Base-by-base conservation (phyloP, 2,329 filamentous ascomycete genomes). In the Fusarium pseudoanthophilum region DNA sequence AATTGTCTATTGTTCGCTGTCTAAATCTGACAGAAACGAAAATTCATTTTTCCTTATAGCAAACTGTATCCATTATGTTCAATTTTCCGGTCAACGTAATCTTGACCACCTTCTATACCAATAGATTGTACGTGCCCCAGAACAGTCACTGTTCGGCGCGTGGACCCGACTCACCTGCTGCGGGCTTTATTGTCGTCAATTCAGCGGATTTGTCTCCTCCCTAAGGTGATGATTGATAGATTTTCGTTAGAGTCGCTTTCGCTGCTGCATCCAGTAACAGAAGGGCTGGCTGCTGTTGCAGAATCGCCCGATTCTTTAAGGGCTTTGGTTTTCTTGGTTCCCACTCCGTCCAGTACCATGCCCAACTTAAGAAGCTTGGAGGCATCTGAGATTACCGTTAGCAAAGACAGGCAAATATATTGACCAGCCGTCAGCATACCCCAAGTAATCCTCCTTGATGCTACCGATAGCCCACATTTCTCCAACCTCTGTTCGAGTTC, bases 381-480 rank as follows among this genome's bases (percentile, higher is more conserved):
- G 75, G 58, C 79, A 81, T 51, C 79, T 81, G 52, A 40, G 30
- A 52, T 46, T 5, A 37, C 40, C 11, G 59, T 78, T 61, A 78
- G 71, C 59, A 69, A 60, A 14, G 45, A 28, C 28, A 30, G 26
- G 46, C 26, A 56, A 46, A 34, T 20, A 30, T 32, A n/a, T 49
- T 37, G 28, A n/a, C 21, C 30, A 26, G 60, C 28, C 40, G 11
- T 60, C 15, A 52, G 58, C 79, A 51, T 86, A 92, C 91, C 91
- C 91, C 45, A 92, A 86, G 79, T 91, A 92, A 79, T 92, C 91
- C 80, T 92, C 95, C 84, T 97, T 97, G 85, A 99, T 98, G 76
- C 94, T 98, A 69, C 95, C 96, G 82, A 99, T 97, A 42, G 95
- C 96, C 88, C 93, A 98, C 89, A 99, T 97, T 81, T 94, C 92